Percentiles rank a stretch among this genome's conserved stretches.
These are phyloP conservation scores for Alternaria burnsii DNA, from an alignment of 2,329 filamentous ascomycete genomes.

Conservation along the genomic window DNA sequence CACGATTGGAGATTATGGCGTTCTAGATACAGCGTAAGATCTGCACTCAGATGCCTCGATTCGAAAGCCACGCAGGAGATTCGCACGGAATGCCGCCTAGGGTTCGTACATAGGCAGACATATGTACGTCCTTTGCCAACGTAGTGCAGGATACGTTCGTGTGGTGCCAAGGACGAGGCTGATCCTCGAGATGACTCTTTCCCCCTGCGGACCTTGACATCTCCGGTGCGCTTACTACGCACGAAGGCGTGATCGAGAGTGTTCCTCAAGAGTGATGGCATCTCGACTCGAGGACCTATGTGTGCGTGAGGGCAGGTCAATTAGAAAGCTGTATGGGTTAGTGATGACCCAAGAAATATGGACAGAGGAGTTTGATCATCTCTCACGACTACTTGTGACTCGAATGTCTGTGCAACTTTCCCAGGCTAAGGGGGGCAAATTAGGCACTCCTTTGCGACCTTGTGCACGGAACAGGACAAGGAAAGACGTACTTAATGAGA, in stretches of 20 bases:
- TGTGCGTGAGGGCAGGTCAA: background rate
- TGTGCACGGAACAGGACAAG: background rate
- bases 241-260: slow-evolving; percentile 9
- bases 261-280: background rate
- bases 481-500: fast-evolving
- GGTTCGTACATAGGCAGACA: slow-evolving; percentile 15
- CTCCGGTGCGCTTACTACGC: slow-evolving; percentile 15
- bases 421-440: background rate
- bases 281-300: background rate
- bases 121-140: background rate
- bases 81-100: slow-evolving; percentile 5
- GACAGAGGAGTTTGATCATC: background rate
- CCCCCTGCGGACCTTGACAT: slow-evolving; percentile 13
- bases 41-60: slow-evolving; percentile 9
- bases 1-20: slow-evolving; percentile 12
- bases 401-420: background rate
- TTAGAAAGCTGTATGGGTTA: background rate
- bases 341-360: background rate
- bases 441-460: background rate
- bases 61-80: slow-evolving; percentile 2
- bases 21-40: slow-evolving; percentile 21
- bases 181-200: background rate
- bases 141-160: slow-evolving; percentile 15
- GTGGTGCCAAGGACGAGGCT: background rate
- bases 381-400: background rate